phyloP scores from a whole-genome alignment of 805 yeast species.

The Alloascoidea hylecoeti region DNA sequence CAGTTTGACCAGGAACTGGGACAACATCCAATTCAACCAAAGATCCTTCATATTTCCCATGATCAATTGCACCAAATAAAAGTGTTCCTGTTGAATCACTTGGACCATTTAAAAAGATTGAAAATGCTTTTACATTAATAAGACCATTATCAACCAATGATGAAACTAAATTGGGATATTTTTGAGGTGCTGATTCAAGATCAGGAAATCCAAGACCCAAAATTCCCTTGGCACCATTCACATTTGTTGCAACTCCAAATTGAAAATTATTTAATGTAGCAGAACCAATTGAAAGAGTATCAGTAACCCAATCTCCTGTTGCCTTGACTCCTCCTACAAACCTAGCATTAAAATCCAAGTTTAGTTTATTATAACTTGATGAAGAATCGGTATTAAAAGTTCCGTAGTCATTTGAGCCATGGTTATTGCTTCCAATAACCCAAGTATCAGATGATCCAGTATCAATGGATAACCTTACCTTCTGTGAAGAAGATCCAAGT shows the following conservation, averaged over 20 bases:
- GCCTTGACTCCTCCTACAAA: not conserved
- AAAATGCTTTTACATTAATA: not conserved
- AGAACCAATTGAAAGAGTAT: not conserved
- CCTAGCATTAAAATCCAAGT: not conserved
- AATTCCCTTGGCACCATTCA: not conserved
- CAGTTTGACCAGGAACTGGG: not conserved
- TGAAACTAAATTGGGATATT: not conserved
- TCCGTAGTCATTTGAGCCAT: not conserved
- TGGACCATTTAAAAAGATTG: not conserved
- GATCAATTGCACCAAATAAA: not conserved
- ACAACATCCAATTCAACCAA: not conserved
- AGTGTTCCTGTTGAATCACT: not conserved
- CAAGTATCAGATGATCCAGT: constrained; percentile 20
- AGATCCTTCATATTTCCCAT: not conserved
- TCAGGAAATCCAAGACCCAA: not conserved
- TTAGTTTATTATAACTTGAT: not conserved
- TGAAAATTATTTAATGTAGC: not conserved
- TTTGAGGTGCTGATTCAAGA: not conserved
- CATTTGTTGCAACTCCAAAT: not conserved
- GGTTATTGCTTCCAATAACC: constrained; percentile 9
- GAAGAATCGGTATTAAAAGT: not conserved
- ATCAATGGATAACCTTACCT: constrained; percentile 13
- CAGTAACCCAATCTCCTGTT: not conserved
- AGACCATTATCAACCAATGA: not conserved
- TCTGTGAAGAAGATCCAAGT: not conserved